These are phyloP conservation scores for Nannizziopsis barbatae DNA, from an alignment of 2,329 filamentous ascomycete genomes.

Conservation along the genomic window DNA sequence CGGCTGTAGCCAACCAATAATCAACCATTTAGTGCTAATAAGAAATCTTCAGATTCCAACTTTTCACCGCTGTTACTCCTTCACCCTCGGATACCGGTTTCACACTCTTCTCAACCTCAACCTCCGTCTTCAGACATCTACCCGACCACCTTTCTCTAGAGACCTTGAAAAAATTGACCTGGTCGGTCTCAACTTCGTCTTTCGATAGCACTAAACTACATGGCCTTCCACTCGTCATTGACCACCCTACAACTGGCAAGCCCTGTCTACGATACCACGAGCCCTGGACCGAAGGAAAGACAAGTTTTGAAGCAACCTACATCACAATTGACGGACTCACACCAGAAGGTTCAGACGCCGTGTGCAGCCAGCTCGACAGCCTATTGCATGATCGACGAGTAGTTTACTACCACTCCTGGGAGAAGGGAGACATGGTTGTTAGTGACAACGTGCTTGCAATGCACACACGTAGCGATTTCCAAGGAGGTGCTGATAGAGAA, in stretches of 20 bases:
- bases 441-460: conserved; percentile 3
- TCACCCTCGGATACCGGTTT: conserved; percentile 3
- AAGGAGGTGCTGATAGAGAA: conserved; percentile 2
- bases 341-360: background rate
- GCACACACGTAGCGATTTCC: conserved; percentile 4
- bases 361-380: conserved; percentile 1
- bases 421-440: conserved; percentile 3
- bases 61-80: conserved; percentile 1
- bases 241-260: conserved; percentile 3
- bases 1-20: background rate
- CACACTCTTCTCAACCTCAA: conserved; percentile 2
- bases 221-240: background rate
- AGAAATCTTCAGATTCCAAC: background rate
- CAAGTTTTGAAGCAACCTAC: conserved; percentile 2
- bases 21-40: background rate
- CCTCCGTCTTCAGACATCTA: conserved; percentile 1
- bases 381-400: conserved; percentile 1
- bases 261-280: conserved; percentile 4
- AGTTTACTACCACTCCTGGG: conserved; percentile 3
- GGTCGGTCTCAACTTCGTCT: conserved; percentile 3
- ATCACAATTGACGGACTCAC: conserved; percentile 1
- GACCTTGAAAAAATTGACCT: background rate
- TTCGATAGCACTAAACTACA: conserved; percentile 3
- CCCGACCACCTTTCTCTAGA: conserved; percentile 1
- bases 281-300: conserved; percentile 1